A percentile compares a stretch with the other conserved stretches of the same genome.
Evolutionary conservation across 805 yeast genomes (phyloP).

Genomic region (Torulaspora maleeae): DNA sequence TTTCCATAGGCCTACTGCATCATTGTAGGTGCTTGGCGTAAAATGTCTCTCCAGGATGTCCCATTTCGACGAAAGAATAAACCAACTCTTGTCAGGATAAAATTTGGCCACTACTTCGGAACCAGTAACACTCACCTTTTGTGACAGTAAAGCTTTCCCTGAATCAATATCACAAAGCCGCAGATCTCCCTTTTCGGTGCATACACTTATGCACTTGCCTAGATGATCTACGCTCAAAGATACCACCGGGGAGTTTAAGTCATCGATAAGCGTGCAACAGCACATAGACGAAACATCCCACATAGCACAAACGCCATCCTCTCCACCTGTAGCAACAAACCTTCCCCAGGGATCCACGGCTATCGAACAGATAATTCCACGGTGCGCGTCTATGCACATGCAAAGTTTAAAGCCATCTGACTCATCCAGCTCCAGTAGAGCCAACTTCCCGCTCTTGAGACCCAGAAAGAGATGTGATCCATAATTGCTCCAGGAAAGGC

Average conservation of each 20-base stretch:
- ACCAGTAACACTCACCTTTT: constrained; percentile 1
- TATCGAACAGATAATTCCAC: constrained; percentile 46
- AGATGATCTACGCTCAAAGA: constrained; percentile 24
- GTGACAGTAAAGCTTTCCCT: constrained; percentile 9
- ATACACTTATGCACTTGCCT: constrained; percentile 25
- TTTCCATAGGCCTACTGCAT: constrained; percentile 20
- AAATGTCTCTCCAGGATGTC: constrained; percentile 20
- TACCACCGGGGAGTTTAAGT: constrained; percentile 18
- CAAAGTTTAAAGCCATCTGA: constrained; percentile 17
- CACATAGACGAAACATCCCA: constrained; percentile 25
- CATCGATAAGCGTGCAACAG: constrained; percentile 16
- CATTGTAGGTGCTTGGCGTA: constrained; percentile 9
- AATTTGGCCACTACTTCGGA: constrained; percentile 22
- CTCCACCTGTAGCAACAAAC: constrained; percentile 48
- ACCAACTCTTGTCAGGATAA: constrained; percentile 26
- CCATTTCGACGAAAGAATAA: constrained; percentile 19
- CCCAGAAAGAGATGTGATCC: constrained; percentile 44
- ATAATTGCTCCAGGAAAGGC: constrained; percentile 34
- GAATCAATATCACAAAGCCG: constrained; percentile 18
- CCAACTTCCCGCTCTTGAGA: constrained; percentile 44
- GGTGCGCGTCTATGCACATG: constrained; percentile 38
- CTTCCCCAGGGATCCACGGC: constrained; percentile 50
- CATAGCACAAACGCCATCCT: constrained; percentile 26
- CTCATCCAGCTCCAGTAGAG: constrained; percentile 17
- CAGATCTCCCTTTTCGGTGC: constrained; percentile 18